These are phyloP conservation scores for Epichloe scottii DNA, from an alignment of 2,329 filamentous ascomycete genomes.

Conservation along the genomic window DNA sequence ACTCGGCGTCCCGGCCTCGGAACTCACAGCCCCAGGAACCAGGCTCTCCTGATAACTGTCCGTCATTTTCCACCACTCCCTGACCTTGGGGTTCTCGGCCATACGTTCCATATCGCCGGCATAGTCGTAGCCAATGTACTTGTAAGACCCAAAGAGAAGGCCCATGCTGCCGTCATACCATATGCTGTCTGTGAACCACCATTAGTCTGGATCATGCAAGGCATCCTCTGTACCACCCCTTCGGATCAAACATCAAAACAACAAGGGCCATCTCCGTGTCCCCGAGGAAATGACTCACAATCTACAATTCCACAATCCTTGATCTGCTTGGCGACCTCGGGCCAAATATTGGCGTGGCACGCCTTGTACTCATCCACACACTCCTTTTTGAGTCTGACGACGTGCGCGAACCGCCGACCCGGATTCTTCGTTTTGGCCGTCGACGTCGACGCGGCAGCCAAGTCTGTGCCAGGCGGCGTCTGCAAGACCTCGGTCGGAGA, in stretches of 20 bases:
- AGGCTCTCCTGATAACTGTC: conserved; percentile 60
- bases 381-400: conserved; percentile 58
- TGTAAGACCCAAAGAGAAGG: conserved; percentile 64
- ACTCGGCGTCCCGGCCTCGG: conserved; percentile 43
- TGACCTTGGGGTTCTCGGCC: conserved; percentile 58
- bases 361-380: conserved; percentile 58
- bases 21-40: conserved; percentile 45
- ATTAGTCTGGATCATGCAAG: background rate
- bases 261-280: background rate
- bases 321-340: conserved; percentile 64
- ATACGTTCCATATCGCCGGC: conserved; percentile 66
- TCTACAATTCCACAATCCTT: conserved; percentile 63
- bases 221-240: background rate
- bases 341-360: conserved; percentile 64
- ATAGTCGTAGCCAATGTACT: conserved; percentile 63
- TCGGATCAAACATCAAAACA: background rate
- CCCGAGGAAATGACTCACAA: conserved; percentile 33
- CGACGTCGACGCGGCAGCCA: background rate
- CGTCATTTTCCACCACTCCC: conserved; percentile 73
- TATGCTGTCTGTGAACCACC: conserved; percentile 47
- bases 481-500: conserved; percentile 9
- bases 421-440: conserved; percentile 22
- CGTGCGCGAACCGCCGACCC: conserved; percentile 53
- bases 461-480: conserved; percentile 1
- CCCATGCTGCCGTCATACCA: conserved; percentile 51